These are phyloP conservation scores for Penicillium soppii DNA, from an alignment of 495 filamentous ascomycete genomes.

Conservation along the genomic window DNA sequence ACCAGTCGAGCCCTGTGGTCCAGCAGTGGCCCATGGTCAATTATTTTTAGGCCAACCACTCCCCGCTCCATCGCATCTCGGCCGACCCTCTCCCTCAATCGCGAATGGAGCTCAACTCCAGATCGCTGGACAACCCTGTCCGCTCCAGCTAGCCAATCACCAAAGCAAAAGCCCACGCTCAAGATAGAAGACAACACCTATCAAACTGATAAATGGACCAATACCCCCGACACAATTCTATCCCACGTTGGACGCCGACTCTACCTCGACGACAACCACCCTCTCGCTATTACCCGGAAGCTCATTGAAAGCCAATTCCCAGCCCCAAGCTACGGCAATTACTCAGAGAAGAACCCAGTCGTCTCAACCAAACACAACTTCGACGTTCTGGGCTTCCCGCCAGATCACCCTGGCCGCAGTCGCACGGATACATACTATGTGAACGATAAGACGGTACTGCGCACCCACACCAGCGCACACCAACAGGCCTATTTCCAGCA, in stretches of 20 bases:
- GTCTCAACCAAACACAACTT: conserved; percentile 91
- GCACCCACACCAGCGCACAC: conserved; percentile 93
- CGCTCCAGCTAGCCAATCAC: conserved; percentile 8
- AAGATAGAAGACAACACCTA: conserved; percentile 64
- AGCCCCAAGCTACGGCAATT: conserved; percentile 64
- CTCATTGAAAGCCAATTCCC: conserved; percentile 92
- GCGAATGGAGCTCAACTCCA: conserved; percentile 39
- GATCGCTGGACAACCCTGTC: conserved; percentile 22
- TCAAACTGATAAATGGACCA: conserved; percentile 77
- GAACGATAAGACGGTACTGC: conserved; percentile 77
- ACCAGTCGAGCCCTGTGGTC: conserved; percentile 47
- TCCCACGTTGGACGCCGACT: conserved; percentile 69
- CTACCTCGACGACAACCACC: conserved; percentile 85
- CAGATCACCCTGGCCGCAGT: conserved; percentile 85
- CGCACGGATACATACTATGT: conserved; percentile 95
- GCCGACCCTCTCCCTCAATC: conserved; percentile 15
- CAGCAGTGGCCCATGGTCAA: conserved; percentile 40
- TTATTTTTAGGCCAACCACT: conserved; percentile 25
- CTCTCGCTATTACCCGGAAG: conserved; percentile 82
- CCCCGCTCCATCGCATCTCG: conserved; percentile 22
- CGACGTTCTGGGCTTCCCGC: conserved; percentile 86
- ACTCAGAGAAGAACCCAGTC: conserved; percentile 77
- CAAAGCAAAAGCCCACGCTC: conserved; percentile 24
- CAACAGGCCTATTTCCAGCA: conserved; percentile 80
- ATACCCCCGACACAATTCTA: conserved; percentile 73